Base-by-base conservation (phyloP, 805 yeast species). In the Candida manassasensis region DNA sequence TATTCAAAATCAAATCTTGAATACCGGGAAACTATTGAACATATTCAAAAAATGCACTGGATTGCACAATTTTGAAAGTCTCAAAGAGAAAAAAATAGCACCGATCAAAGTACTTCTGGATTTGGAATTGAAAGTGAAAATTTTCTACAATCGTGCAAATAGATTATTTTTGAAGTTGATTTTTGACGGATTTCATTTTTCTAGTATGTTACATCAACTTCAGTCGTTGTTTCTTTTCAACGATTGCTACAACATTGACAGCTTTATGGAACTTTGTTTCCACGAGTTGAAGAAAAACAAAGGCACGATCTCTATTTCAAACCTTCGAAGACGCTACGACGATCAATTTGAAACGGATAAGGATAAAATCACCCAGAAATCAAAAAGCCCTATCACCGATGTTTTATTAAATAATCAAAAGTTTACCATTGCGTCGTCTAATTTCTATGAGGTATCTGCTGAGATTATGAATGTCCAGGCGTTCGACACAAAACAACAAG, bases 1-100 rank as follows among this genome's bases (percentile, higher is more conserved):
- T 2, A 52, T 79, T 5, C 83, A 83, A 44, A 69, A 71, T 32
- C 81, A 82, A 55, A 70, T 90, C 0, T 61, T 90, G 16, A 64
- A 79, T 34, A 85, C 96, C 0, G 99, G 99, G 2, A 89, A 87
- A 57, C 81, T 81, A 47, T 61, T 88, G 37, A 84, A 86, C 48
- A 80, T 90, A 3, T 67, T 84, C 29, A 71, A 76, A 37, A 77
- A 71, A 38, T 79, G 84, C 48, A 56, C 61, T 8, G 82, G 81
- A 0, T 59, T 75, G 3, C 61, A 64, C n/a, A 52, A 57, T 34
- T 52, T 63, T 21, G 52, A 52, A 4, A 37, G 32, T 15, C 47
- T 61, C 14, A 47, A 55, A 14, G 67, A 61, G 30, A 24, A 31
- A 4, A 19, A 19, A 11, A 40, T 62, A 9, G 41, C 38, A 4